Base-by-base conservation (phyloP, 176 grass and related monocot genomes). In the Eragrostis nindensis region DNA sequence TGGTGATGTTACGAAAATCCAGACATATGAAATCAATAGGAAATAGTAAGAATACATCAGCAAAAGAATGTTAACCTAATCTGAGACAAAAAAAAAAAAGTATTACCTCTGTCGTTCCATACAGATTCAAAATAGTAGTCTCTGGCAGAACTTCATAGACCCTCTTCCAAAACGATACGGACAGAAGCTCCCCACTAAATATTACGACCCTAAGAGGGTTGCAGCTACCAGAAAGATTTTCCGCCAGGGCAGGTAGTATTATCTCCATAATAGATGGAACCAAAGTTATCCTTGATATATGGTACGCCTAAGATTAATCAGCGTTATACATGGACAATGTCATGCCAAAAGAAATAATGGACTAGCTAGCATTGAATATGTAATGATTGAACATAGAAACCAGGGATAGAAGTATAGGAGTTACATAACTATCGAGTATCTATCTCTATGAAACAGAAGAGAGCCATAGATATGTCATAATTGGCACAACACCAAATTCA, bases 41-140 rank as follows among this genome's bases (percentile, higher is more conserved):
- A 29, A 71, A 63, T 15, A 15, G 56, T 63, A 42, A 70, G 16
- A 71, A 71, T 53, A 27, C 56, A 39, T 68, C 16, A 81, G 8
- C 3, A 39, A 13, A 66, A 75, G 40, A 80, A 5, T 60, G 1
- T 63, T 46, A 27, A 68, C 19, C n/a, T 53, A 36, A 70, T 89
- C 29, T 48, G 68, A 44, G 68, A 43, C 24, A 82, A 36, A 92
- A 41, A 83, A 89, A n/a, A 59, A 89, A 66, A 71, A 40, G 75
- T 26, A 38, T 92, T 71, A 98, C 92, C 95, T 94, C 95, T 24
- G 92, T 92, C 64, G 80, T 92, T 89, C 95, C 92, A 66, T 94
- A 98, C 42, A 94, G 65, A 85, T 94, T 94, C 24, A 98, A 79
- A 41, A 98, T 91, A 57, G 83, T 86, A 87, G 87, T 89, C 29